Conservation (phyloP, 306 rosid species). For the Rosa multiflora region DNA sequence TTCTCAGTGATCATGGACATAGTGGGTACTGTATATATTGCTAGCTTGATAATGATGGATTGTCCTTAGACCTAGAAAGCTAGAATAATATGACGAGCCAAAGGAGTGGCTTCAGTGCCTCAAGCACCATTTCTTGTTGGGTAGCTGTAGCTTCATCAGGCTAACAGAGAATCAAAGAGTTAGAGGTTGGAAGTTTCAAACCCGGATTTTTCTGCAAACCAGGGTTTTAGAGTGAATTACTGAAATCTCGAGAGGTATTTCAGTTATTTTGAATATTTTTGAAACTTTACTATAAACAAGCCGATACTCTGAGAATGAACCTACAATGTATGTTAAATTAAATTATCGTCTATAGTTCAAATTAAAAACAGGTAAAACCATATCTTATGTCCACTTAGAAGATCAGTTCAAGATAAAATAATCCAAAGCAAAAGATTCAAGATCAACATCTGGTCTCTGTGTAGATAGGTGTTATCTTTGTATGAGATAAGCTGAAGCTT, state of each 20-base stretch:
- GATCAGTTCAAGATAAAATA: neutral
- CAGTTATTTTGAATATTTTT: no score
- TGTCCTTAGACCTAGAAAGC: neutral
- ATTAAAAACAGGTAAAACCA: neutral
- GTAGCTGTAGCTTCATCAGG: neutral
- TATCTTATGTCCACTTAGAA: neutral
- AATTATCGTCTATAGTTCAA: neutral
- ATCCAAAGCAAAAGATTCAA: neutral
- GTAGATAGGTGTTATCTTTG: neutral
- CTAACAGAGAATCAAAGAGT: neutral
- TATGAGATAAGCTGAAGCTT: neutral
- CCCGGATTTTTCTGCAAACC: neutral
- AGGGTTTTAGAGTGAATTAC: no score
- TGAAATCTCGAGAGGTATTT: no score
- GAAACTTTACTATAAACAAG: neutral
- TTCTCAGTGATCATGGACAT: constrained; percentile 2
- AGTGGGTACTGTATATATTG: constrained; percentile 15
- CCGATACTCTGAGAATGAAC: no score
- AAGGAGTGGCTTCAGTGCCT: constrained; percentile 23
- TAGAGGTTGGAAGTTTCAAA: neutral
- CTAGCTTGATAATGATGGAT: constrained; percentile 21
- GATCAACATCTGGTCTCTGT: neutral
- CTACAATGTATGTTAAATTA: no score
- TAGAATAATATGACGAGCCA: constrained; percentile 2
- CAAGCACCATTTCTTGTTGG: constrained; percentile 28